Base-by-base conservation (phyloP, 2,329 filamentous ascomycete genomes). In the Torrubiellomyces zombiae region DNA sequence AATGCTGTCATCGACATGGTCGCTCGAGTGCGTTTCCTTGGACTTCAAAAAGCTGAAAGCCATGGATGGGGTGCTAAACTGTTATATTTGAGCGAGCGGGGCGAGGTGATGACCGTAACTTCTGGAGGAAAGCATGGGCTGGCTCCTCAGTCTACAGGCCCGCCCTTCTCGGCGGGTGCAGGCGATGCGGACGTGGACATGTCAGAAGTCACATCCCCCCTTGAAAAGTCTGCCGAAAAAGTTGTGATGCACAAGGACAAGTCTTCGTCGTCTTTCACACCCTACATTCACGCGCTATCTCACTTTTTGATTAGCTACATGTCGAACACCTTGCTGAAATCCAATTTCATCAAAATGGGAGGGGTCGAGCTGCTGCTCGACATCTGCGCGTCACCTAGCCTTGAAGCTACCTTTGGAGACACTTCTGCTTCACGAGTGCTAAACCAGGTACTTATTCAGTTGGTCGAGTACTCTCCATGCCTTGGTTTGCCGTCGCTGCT, bases 1-100 rank as follows among this genome's bases (percentile, higher is more conserved):
- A 75, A 78, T 34, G 76, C 81, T n/a, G 72, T 93, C 10, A 66
- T 91, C 30, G 74, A 83, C 33, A 92, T 95, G 81, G 70, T 93
- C 31, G 75, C 75, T 17, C 71, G 82, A 26, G 76, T 98, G 18
- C 69, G 73, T 20, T 63, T 77, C 34, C 56, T 94, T 14, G 82
- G 77, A 35, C 67, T 69, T 25, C 60, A 63, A 20, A 78, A 81
- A 44, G 75, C 81, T 3, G 64, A 63, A 39, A 61, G 66, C 20
- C 59, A 68, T 26, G 75, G 75, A 15, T 74, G 78, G 54, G 89
- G 89, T 24, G 71, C 78, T 1, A 91, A 85, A 41, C 59, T 98
- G 11, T 74, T 78, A 56, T 56, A 70, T 11, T 58, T 66, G 21
- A 62, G 67, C 32, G 47, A 61, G 3, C 51, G 67, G 21, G 73